These are phyloP conservation scores for Mikania micrantha DNA, from an alignment of 129 eudicot species.

Conservation along the genomic window DNA sequence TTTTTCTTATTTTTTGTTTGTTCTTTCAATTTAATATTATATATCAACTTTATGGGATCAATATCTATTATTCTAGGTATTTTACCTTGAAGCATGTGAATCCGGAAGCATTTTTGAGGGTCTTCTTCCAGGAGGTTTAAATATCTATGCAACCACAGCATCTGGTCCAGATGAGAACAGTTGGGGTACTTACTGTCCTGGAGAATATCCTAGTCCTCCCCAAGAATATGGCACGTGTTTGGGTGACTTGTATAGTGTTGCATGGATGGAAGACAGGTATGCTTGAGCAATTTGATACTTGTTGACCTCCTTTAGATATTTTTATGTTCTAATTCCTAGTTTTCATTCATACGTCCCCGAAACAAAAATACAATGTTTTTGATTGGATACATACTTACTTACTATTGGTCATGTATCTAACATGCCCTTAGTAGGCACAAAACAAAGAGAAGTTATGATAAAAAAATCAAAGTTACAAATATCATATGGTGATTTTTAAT, in stretches of 20 bases:
- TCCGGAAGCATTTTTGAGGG: slow-evolving; percentile 97
- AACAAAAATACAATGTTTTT: not conserved
- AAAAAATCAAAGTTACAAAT: not conserved
- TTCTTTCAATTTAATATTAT: not conserved
- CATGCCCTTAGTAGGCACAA: not conserved
- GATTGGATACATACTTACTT: not conserved
- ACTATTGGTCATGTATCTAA: not conserved
- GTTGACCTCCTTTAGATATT: not conserved
- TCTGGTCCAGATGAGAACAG: slow-evolving; percentile 83
- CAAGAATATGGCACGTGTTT: slow-evolving; percentile 85
- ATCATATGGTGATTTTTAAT: not conserved
- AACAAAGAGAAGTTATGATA: not conserved
- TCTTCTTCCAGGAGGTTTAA: slow-evolving; percentile 73
- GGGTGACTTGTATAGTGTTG: slow-evolving; percentile 95
- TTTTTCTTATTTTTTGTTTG: not conserved
- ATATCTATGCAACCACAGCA: slow-evolving; percentile 96
- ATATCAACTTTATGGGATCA: not conserved
- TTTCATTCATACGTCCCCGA: not conserved
- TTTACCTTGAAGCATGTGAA: slow-evolving; percentile 98
- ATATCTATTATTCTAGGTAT: slow-evolving; percentile 41
- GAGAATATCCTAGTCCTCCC: slow-evolving; percentile 71
- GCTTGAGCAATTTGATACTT: not conserved
- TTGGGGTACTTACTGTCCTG: slow-evolving; percentile 96
- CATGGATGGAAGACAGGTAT: slow-evolving; percentile 99
- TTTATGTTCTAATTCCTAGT: not conserved